Conservation (phyloP, 176 grass and related monocot genomes). For the Saccharum spontaneum region DNA sequence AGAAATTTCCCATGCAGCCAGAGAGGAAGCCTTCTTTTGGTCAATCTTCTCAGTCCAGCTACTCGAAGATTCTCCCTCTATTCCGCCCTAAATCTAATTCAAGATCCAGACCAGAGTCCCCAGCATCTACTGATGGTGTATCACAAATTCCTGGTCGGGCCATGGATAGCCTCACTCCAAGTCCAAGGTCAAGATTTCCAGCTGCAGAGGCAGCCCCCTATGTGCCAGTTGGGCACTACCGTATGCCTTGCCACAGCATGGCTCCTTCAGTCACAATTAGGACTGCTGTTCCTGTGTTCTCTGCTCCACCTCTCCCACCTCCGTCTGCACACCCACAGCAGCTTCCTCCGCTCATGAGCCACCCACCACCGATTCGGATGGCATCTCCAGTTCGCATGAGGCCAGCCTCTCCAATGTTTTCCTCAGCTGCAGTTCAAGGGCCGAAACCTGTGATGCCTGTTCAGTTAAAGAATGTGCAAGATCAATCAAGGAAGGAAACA, state of each 20-base stretch:
- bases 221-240: constrained; percentile 80
- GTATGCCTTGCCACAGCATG: constrained; percentile 76
- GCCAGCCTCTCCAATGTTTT: constrained; percentile 63
- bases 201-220: constrained; percentile 78
- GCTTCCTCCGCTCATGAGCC: constrained; percentile 67
- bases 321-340: constrained; percentile 48
- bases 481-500: constrained; percentile 25
- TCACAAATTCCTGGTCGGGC: constrained; percentile 26
- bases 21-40: constrained; percentile 56
- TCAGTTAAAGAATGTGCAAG: constrained; percentile 65
- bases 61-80: constrained; percentile 93
- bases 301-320: constrained; percentile 83
- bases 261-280: constrained; percentile 93
- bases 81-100: constrained; percentile 71
- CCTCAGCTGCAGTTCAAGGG: constrained; percentile 39
- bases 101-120: constrained; percentile 63
- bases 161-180: constrained; percentile 38
- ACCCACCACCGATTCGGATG: constrained; percentile 66
- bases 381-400: constrained; percentile 87
- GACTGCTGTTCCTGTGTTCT: constrained; percentile 92
- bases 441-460: constrained; percentile 45
- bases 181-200: constrained; percentile 72
- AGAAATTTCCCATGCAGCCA: constrained; percentile 87
- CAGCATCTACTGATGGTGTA: constrained; percentile 38
- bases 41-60: constrained; percentile 61